These are phyloP conservation scores for Russula ochroleuca DNA, from an alignment of 768 basidiomycete species.

Conservation along the genomic window DNA sequence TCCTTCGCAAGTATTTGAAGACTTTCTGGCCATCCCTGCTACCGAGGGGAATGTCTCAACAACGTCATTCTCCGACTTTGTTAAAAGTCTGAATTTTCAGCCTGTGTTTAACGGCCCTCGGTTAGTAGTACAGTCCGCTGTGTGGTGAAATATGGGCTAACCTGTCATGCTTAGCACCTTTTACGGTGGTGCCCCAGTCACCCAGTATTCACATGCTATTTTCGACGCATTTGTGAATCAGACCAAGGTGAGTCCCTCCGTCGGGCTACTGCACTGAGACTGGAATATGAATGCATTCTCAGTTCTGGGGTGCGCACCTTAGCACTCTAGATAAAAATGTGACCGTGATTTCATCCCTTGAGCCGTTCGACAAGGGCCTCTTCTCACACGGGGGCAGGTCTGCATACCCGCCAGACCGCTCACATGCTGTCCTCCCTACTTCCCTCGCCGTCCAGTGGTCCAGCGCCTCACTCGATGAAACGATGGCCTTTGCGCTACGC, in stretches of 20 bases:
- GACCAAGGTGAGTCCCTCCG: background rate
- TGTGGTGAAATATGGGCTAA: background rate
- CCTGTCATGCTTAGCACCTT: background rate
- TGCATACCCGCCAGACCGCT: no score
- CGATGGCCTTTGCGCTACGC: no score
- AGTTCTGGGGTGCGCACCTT: background rate
- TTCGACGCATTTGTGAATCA: conserved; percentile 1
- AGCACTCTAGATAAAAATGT: no score
- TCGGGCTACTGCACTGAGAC: background rate
- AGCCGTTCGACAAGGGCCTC: no score
- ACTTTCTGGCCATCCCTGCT: conserved; percentile 22
- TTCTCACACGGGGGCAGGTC: no score
- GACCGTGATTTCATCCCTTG: no score
- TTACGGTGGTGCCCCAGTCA: background rate
- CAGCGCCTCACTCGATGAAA: no score
- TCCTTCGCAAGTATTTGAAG: conserved; percentile 24
- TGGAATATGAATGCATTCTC: background rate
- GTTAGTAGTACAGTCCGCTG: background rate
- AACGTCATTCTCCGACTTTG: background rate
- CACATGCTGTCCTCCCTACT: no score
- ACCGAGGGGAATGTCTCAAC: background rate
- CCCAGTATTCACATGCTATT: background rate
- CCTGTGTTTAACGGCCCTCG: background rate
- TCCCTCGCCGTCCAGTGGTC: no score
- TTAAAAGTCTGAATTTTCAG: background rate